phyloP scores from a whole-genome alignment of 2,329 filamentous ascomycete species.

The Pseudogymnoascus sp. region DNA sequence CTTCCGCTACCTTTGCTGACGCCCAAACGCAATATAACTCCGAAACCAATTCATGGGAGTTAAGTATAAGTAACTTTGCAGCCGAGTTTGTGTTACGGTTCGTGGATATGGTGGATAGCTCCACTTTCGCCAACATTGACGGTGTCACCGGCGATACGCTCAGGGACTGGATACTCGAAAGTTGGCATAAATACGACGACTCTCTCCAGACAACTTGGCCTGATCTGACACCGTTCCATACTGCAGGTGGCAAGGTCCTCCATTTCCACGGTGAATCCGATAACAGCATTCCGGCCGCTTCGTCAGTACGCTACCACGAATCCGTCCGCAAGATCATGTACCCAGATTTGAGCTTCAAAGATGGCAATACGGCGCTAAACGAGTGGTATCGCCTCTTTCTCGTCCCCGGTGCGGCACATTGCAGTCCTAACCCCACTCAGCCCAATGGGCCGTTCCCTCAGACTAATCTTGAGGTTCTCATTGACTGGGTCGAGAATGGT shows the following conservation, averaged over 20 bases:
- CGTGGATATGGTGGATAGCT: slow-evolving; percentile 24
- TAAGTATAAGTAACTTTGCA: slow-evolving; percentile 31
- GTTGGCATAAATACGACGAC: slow-evolving; percentile 43
- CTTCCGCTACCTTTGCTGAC: slow-evolving; percentile 30
- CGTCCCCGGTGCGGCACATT: slow-evolving; percentile 48
- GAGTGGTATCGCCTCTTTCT: slow-evolving; percentile 47
- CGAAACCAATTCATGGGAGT: slow-evolving; percentile 29
- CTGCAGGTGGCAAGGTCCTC: slow-evolving; percentile 44
- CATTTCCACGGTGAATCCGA: slow-evolving; percentile 50
- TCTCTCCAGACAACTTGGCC: slow-evolving; percentile 45
- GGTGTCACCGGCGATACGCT: slow-evolving; percentile 49
- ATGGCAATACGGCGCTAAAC: slow-evolving; percentile 37
- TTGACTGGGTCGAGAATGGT: slow-evolving; percentile 49
- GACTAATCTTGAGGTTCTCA: slow-evolving; percentile 41
- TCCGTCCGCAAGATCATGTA: slow-evolving; percentile 47
- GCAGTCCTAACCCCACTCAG: slow-evolving; percentile 36
- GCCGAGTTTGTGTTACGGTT: slow-evolving; percentile 34
- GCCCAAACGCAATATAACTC: slow-evolving; percentile 33
- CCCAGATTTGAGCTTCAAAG: slow-evolving; percentile 33
- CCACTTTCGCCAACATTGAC: slow-evolving; percentile 36
- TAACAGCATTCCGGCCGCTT: slow-evolving; percentile 41
- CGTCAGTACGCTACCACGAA: slow-evolving; percentile 44
- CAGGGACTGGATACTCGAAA: slow-evolving; percentile 44
- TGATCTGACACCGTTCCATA: slow-evolving; percentile 41
- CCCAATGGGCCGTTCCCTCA: slow-evolving; percentile 38